Percentiles rank a stretch among this genome's conserved stretches.
Evolutionary conservation across 2,329 filamentous ascomycete genomes (phyloP).

Genomic region (Botrytis porri): DNA sequence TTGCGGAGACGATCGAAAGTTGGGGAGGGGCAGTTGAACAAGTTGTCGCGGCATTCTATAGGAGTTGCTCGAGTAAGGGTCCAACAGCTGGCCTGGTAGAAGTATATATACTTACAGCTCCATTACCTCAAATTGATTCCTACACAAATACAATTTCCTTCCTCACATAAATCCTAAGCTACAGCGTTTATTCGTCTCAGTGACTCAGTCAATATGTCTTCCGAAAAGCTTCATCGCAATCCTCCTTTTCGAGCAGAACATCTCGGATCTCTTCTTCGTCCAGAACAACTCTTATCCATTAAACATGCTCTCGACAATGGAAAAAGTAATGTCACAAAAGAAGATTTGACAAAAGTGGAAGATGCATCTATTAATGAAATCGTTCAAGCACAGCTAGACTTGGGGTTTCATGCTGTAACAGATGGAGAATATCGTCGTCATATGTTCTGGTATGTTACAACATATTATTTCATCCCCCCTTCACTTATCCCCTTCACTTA

Average conservation of each 20-base stretch:
- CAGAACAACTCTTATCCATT: slow-evolving; percentile 52
- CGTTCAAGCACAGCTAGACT: slow-evolving; percentile 55
- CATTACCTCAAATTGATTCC: background rate
- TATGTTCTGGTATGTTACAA: slow-evolving; percentile 33
- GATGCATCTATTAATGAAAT: slow-evolving; percentile 57
- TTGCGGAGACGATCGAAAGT: background rate
- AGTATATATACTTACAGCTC: background rate
- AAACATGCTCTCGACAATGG: slow-evolving; percentile 51
- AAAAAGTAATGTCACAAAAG: slow-evolving; percentile 34
- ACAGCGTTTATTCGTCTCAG: no score
- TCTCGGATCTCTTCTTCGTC: slow-evolving; percentile 59
- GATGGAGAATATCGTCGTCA: slow-evolving; percentile 54
- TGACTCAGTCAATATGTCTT: slow-evolving; percentile 20
- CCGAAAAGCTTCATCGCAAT: slow-evolving; percentile 24
- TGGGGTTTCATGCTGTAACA: slow-evolving; percentile 55
- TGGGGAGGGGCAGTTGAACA: background rate
- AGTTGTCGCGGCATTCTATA: background rate
- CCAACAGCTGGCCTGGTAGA: background rate
- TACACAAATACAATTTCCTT: background rate
- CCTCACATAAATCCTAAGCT: background rate
- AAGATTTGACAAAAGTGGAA: slow-evolving; percentile 50
- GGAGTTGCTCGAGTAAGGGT: background rate
- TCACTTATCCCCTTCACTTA: background rate
- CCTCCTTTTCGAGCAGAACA: slow-evolving; percentile 53
- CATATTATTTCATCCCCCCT: background rate